Conservation (phyloP, 1,284 basidiomycete genomes). For the Puccinia horiana region DNA sequence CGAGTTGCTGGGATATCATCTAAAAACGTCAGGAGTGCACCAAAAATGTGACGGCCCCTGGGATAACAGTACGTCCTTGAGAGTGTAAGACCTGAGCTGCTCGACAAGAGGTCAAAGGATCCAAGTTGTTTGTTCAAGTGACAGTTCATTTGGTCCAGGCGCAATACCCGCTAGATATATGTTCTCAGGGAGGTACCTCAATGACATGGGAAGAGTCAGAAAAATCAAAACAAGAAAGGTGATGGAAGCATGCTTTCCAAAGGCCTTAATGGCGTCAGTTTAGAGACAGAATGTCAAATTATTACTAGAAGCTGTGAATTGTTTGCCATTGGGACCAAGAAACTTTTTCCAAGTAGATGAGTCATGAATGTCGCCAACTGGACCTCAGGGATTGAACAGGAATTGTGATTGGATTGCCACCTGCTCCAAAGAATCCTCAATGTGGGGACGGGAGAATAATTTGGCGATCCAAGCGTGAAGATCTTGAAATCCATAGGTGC, state of each 20-base stretch:
- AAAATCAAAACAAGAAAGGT: constrained; percentile 23
- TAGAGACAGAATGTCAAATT: no score
- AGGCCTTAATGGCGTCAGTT: constrained; percentile 19
- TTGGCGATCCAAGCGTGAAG: no score
- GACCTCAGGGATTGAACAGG: no score
- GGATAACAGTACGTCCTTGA: not conserved
- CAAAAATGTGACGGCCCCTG: not conserved
- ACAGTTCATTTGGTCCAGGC: constrained; percentile 55
- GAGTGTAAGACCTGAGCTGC: constrained; percentile 56
- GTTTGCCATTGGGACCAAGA: not conserved
- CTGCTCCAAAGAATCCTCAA: no score
- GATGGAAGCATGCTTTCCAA: constrained; percentile 12
- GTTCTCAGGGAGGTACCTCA: constrained; percentile 59
- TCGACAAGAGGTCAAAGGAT: constrained; percentile 56
- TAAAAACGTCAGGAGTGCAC: constrained; percentile 44
- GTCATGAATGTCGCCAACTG: constrained; percentile 14
- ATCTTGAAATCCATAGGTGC: no score
- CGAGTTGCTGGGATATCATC: constrained; percentile 49
- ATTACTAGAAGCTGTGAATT: not conserved
- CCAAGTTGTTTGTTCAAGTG: constrained; percentile 54
- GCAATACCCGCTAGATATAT: constrained; percentile 59
- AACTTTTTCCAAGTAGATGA: constrained; percentile 30
- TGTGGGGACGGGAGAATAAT: no score
- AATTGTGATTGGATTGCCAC: no score
- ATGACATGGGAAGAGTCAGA: constrained; percentile 53